Conservation (phyloP, 805 yeast genomes). For the Barnettozyma sp. region DNA sequence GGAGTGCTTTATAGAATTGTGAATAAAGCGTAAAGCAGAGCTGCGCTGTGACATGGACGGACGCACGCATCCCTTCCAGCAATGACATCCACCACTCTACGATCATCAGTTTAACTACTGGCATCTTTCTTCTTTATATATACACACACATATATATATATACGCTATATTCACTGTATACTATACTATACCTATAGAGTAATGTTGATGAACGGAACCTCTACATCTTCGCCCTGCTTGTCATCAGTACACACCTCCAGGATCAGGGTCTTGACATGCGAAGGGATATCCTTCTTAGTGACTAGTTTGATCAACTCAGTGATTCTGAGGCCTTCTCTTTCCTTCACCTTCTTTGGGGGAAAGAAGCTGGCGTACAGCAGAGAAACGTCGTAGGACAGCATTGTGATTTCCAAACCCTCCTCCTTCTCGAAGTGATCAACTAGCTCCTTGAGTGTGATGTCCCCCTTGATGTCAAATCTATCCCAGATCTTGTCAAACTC, state of each 20-base stretch:
- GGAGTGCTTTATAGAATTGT: conserved; percentile 30
- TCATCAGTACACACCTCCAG: conserved; percentile 93
- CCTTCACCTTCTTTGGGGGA: conserved; percentile 85
- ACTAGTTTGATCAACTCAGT: conserved; percentile 78
- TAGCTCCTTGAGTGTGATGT: conserved; percentile 67
- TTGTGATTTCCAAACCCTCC: conserved; percentile 81
- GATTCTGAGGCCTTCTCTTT: conserved; percentile 59
- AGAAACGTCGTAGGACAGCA: conserved; percentile 89
- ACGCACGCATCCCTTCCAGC: too few species aligned
- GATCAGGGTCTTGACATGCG: conserved; percentile 68
- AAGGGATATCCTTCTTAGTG: conserved; percentile 73
- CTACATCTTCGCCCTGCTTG: conserved; percentile 88
- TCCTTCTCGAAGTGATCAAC: conserved; percentile 68
- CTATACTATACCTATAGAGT: conserved; percentile 31
- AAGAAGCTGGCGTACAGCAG: conserved; percentile 87
- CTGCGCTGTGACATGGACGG: too few species aligned
- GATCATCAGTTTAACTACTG: too few species aligned
- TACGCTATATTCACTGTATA: background rate
- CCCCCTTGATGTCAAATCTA: conserved; percentile 75
- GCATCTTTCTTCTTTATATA: too few species aligned
- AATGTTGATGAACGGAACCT: conserved; percentile 80
- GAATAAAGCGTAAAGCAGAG: too few species aligned
- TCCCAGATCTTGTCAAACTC: conserved; percentile 91
- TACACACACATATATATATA: too few species aligned
- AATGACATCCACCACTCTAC: too few species aligned